Evolutionary conservation across 2,329 filamentous ascomycete genomes (phyloP).

Genomic region (Aspergillus sp.): DNA sequence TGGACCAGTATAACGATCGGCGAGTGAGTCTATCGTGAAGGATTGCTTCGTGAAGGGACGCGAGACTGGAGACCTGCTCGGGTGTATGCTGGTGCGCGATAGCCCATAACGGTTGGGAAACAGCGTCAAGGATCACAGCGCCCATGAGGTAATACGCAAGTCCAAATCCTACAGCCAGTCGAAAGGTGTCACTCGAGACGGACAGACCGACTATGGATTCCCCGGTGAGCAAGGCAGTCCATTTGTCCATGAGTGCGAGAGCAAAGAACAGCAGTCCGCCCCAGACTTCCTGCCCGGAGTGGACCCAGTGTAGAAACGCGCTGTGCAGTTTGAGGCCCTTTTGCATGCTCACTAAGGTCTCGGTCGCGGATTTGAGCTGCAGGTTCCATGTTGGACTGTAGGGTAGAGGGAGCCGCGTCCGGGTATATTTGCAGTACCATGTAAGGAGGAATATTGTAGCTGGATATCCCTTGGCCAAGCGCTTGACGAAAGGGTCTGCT

Average conservation of each 20-base stretch:
- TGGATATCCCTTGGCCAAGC: slow-evolving; percentile 51
- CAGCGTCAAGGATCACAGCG: slow-evolving; percentile 54
- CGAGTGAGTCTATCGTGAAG: slow-evolving; percentile 42
- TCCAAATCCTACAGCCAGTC: slow-evolving; percentile 53
- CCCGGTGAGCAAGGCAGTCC: slow-evolving; percentile 52
- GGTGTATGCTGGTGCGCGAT: slow-evolving; percentile 1
- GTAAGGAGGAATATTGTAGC: slow-evolving; percentile 54
- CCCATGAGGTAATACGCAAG: slow-evolving; percentile 58
- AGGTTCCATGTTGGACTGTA: slow-evolving; percentile 59
- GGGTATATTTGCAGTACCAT: slow-evolving; percentile 48
- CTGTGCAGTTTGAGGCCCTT: slow-evolving; percentile 57
- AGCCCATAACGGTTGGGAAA: slow-evolving; percentile 24
- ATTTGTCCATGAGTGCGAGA: slow-evolving; percentile 55
- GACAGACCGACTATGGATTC: slow-evolving; percentile 42
- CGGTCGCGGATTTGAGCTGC: slow-evolving; percentile 53
- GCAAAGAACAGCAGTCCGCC: slow-evolving; percentile 56
- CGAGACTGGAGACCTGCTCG: slow-evolving; percentile 5
- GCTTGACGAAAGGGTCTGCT: slow-evolving; percentile 47
- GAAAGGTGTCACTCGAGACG: slow-evolving; percentile 36
- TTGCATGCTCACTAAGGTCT: slow-evolving; percentile 53
- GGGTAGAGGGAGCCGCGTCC: slow-evolving; percentile 46
- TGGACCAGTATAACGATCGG: slow-evolving; percentile 51
- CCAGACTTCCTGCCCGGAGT: slow-evolving; percentile 54
- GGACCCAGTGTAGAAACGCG: slow-evolving; percentile 57
- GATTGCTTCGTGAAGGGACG: slow-evolving; percentile 22